phyloP scores from a whole-genome alignment of 2,329 filamentous ascomycete species.

The Claviceps capensis region DNA sequence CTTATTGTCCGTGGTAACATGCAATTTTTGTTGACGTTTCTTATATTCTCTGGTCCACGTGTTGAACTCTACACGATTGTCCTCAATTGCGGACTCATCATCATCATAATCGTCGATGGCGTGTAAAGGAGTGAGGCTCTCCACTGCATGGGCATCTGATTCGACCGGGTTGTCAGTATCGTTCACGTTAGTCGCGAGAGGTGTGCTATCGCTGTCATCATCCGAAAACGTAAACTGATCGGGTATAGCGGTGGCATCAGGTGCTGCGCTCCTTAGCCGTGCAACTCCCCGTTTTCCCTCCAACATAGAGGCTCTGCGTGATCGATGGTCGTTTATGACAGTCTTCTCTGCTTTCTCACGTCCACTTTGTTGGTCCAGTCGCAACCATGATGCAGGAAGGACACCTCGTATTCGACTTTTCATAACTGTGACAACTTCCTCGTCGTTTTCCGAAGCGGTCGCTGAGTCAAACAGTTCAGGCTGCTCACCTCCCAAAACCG shows the following conservation, averaged over 20 bases:
- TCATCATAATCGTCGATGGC: conserved; percentile 16
- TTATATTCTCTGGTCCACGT: conserved; percentile 23
- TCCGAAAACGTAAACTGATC: conserved; percentile 32
- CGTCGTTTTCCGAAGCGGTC: conserved; percentile 25
- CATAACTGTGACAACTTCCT: conserved; percentile 26
- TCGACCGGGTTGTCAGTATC: not conserved
- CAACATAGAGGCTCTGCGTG: conserved; percentile 22
- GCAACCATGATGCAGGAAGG: conserved; percentile 53
- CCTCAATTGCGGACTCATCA: conserved; percentile 31
- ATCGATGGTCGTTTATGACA: conserved; percentile 12
- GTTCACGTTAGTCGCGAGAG: not conserved
- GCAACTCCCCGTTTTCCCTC: conserved; percentile 36
- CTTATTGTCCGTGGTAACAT: conserved; percentile 11
- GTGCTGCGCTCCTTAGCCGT: conserved; percentile 24
- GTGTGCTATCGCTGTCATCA: not conserved
- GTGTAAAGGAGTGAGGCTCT: not conserved
- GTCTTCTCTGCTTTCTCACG: conserved; percentile 18
- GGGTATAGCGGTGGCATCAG: conserved; percentile 15
- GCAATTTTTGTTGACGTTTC: conserved; percentile 24
- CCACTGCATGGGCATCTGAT: not conserved
- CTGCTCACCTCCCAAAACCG: not conserved
- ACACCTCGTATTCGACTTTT: conserved; percentile 43
- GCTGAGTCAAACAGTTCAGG: conserved; percentile 9
- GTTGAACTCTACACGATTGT: conserved; percentile 40
- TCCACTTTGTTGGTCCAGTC: conserved; percentile 37